Conservation (phyloP, 1,284 basidiomycete species). For the Earliella scabrosa region DNA sequence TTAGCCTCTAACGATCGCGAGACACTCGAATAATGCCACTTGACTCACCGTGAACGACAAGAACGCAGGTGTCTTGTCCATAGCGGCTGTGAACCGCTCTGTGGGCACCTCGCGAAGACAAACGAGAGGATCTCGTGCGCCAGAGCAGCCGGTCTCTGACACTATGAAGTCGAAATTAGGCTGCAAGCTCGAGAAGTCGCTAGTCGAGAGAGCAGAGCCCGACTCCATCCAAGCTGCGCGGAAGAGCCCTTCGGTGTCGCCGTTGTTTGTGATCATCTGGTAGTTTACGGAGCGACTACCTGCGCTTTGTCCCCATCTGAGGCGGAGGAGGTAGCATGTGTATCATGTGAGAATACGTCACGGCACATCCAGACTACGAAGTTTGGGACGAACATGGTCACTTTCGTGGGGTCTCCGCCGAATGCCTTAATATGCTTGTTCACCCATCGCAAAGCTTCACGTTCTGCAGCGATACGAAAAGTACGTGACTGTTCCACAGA, state of each 20-base stretch:
- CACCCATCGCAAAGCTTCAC: slow-evolving; percentile 59
- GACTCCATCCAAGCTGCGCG: slow-evolving; percentile 43
- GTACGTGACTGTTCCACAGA: not conserved
- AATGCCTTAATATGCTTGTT: slow-evolving; percentile 46
- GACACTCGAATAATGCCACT: not conserved
- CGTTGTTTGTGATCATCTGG: slow-evolving; percentile 39
- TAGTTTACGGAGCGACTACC: slow-evolving; percentile 40
- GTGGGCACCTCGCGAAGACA: slow-evolving; percentile 45
- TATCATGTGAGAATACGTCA: not conserved
- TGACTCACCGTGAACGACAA: slow-evolving; percentile 15
- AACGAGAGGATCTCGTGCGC: slow-evolving; percentile 39
- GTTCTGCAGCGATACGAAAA: slow-evolving; percentile 9
- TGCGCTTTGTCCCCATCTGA: slow-evolving; percentile 49
- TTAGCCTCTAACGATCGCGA: no score
- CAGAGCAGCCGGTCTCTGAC: slow-evolving; percentile 34
- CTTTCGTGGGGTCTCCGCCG: slow-evolving; percentile 45
- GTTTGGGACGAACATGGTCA: slow-evolving; percentile 35
- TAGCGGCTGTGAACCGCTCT: slow-evolving; percentile 34
- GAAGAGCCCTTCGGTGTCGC: slow-evolving; percentile 39
- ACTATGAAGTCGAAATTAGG: slow-evolving; percentile 41
- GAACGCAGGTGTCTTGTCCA: slow-evolving; percentile 35
- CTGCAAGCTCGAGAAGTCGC: slow-evolving; percentile 37
- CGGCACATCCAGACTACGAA: no score
- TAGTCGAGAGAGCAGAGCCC: slow-evolving; percentile 36
- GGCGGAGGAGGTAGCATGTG: no score